phyloP scores from a whole-genome alignment of 345 rosid species.

The Populus alba region DNA sequence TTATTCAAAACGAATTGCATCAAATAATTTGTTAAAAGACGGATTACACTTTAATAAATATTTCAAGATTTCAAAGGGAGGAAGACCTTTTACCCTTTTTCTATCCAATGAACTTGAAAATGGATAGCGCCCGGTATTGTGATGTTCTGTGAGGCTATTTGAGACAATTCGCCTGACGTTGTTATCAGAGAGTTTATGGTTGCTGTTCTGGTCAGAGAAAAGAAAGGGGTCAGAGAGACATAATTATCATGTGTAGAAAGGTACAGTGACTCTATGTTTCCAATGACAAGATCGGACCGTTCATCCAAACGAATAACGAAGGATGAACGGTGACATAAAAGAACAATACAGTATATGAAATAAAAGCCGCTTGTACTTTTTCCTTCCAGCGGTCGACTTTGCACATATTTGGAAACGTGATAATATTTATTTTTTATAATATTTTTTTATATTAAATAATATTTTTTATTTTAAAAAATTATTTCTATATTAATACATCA shows the following conservation, averaged over 20 bases:
- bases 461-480: too few relatives aligned
- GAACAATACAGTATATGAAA: background rate
- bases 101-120: too few relatives aligned
- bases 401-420: too few relatives aligned
- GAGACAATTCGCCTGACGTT: slow-evolving; percentile 15
- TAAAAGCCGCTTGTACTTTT: slow-evolving; percentile 22
- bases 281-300: slow-evolving; percentile 33
- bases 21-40: too few relatives aligned
- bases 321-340: slow-evolving; percentile 6
- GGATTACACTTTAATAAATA: too few relatives aligned
- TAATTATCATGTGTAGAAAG: slow-evolving; percentile 36
- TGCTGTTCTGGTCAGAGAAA: slow-evolving; percentile 35
- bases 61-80: too few relatives aligned
- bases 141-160: background rate
- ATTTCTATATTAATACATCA: too few relatives aligned
- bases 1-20: too few relatives aligned
- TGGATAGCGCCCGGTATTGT: background rate
- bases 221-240: slow-evolving; percentile 23
- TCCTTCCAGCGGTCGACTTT: slow-evolving; percentile 19
- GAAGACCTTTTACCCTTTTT: too few relatives aligned
- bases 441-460: too few relatives aligned
- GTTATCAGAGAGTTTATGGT: slow-evolving; percentile 20
- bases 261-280: background rate
- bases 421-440: too few relatives aligned
- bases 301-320: background rate